These are phyloP conservation scores for Citrus maxima DNA, from an alignment of 345 rosid species.

Conservation along the genomic window DNA sequence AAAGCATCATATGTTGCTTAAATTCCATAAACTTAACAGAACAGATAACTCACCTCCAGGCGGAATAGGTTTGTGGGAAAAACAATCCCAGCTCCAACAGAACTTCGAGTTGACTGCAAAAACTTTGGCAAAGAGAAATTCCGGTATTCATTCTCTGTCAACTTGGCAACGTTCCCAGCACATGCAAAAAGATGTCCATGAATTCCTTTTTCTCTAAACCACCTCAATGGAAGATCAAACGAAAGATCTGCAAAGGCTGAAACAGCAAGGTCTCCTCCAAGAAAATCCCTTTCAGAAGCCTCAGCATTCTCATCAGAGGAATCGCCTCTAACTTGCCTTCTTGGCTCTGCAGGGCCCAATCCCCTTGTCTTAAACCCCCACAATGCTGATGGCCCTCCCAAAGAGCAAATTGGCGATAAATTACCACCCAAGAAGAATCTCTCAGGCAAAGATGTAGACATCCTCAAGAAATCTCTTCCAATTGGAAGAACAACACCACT, in stretches of 20 bases:
- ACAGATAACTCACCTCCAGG: constrained; percentile 64
- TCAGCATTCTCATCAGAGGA: constrained; percentile 31
- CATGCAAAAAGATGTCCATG: constrained; percentile 86
- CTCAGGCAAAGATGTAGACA: constrained; percentile 69
- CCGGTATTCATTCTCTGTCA: constrained; percentile 68
- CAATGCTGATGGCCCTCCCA: constrained; percentile 80
- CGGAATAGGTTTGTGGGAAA: constrained; percentile 78
- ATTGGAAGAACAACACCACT: constrained; percentile 73
- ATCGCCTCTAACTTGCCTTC: constrained; percentile 40
- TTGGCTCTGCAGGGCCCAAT: constrained; percentile 76
- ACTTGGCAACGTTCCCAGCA: constrained; percentile 76
- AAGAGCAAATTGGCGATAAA: constrained; percentile 67
- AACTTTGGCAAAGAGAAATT: constrained; percentile 55
- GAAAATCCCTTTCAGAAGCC: constrained; percentile 57
- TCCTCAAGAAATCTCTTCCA: constrained; percentile 60
- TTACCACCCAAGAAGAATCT: constrained; percentile 93
- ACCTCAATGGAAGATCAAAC: constrained; percentile 78
- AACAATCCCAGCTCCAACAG: constrained; percentile 86
- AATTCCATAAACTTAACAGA: not conserved
- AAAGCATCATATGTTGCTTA: not conserved
- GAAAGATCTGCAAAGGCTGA: constrained; percentile 91
- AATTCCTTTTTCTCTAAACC: constrained; percentile 82
- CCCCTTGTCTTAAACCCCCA: constrained; percentile 89
- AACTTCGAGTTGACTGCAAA: constrained; percentile 56
- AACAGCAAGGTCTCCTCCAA: constrained; percentile 92